These are phyloP conservation scores for Fragaria ananassa DNA, from an alignment of 306 rosid species.

Conservation along the genomic window DNA sequence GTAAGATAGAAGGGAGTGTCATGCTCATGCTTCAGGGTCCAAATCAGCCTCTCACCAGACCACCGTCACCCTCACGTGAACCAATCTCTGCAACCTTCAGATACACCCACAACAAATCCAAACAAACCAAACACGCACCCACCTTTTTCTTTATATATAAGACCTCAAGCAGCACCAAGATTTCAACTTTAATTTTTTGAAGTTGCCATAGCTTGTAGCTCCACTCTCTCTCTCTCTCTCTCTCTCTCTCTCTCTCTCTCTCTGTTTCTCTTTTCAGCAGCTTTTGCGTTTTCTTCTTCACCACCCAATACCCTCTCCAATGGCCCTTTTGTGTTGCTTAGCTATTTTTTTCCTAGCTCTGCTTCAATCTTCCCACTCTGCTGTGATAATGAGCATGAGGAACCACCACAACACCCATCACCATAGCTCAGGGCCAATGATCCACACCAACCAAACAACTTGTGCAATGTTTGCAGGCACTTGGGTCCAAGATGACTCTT, in stretches of 20 bases:
- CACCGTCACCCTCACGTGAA: constrained; percentile 33
- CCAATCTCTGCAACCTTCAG: constrained; percentile 20
- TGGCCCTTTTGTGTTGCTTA: constrained; percentile 33
- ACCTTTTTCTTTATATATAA: not conserved
- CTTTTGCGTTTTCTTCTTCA: constrained; percentile 13
- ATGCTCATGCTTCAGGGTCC: not conserved
- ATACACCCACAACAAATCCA: constrained; percentile 35
- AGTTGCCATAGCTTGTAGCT: not conserved
- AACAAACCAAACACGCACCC: not conserved
- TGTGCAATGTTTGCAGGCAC: constrained; percentile 82
- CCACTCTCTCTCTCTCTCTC: not conserved
- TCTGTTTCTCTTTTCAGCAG: constrained; percentile 27
- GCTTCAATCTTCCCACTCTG: constrained; percentile 47
- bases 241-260: constrained; percentile 3
- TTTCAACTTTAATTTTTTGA: not conserved
- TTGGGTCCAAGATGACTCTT: constrained; percentile 78
- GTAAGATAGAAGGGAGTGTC: not conserved
- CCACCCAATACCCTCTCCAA: constrained; percentile 20
- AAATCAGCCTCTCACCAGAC: not conserved
- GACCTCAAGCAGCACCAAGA: constrained; percentile 1
- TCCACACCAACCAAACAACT: constrained; percentile 64
- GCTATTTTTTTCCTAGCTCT: constrained; percentile 31
- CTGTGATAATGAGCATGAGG: constrained; percentile 52
- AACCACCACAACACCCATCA: constrained; percentile 47
- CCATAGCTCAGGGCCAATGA: constrained; percentile 48